Evolutionary conservation across 2,329 filamentous ascomycete species (phyloP), one percentile per base, ranked within the genome.

Genomic region (Penicillium sp.): DNA sequence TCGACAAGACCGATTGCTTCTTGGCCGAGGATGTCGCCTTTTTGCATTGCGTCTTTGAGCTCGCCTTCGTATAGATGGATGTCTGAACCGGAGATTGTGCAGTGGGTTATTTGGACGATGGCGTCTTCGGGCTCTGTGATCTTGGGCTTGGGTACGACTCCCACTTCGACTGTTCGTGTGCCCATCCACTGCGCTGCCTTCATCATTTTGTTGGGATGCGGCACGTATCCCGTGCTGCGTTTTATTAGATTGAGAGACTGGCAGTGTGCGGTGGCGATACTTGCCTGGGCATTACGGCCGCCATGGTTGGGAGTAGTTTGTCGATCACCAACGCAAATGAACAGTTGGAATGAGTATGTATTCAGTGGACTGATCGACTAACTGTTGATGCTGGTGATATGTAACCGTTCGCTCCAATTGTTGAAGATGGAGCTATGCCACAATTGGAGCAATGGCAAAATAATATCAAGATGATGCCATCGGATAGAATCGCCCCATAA

Each of bases 31-130:
- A 73, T 72, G 35, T 67, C 60, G 21, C 68, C 69, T 42, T 67
- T 65, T 48, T 65, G 23, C 68, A 73, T 71, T 13, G 54, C 59
- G 25, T 63, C 57, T 49, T 72, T 67, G 25, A 71, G 55, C 27
- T 70, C 68, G 33, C 70, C 71, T 17, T 61, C 64, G 50, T 72
- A 72, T 39, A 74, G 65, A 48, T 74, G 70, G 4, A 74, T 61
- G 49, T 74, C 70, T 0, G 70, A 70, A 29, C 72, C 69, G 50
- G 69, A 72, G 52, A 74, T 73, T 13, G 66, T 68, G 49, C 65
- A 68, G 55, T 73, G 71, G 0, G 72, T 74, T 42, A 74, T 62
- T 47, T 65, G 66, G 9, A 74, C 66, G 29, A 74, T 73, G 49
- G 68, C 72, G 57, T 74, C 72, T 55, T 61, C 61, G 3, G 66